Evolutionary conservation across 1,284 basidiomycete species (phyloP).

Genomic region (Cutaneotrichosporon cutaneum): DNA sequence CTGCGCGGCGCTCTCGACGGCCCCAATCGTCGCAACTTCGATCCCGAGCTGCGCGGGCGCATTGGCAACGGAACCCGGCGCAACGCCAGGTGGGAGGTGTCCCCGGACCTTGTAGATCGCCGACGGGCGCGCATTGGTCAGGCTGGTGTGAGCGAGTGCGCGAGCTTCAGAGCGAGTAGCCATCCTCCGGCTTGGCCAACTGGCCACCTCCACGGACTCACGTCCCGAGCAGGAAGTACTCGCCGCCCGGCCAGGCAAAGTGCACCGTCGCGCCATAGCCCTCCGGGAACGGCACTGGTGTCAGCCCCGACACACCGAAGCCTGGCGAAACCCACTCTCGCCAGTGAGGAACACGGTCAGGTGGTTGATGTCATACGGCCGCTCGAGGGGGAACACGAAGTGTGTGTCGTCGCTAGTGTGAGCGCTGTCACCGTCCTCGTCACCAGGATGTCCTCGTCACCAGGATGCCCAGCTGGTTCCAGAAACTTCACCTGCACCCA

Average conservation of each 20-base stretch:
- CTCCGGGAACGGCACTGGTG: constrained; percentile 67
- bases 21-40: constrained; percentile 60
- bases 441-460: neutral
- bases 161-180: no score
- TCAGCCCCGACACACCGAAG: neutral
- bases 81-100: constrained; percentile 51
- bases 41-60: constrained; percentile 56
- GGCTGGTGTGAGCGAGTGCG: constrained; percentile 55
- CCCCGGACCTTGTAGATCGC: constrained; percentile 82
- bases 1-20: constrained; percentile 55
- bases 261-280: constrained; percentile 87
- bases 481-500: neutral
- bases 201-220: constrained; percentile 53
- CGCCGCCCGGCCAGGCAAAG: constrained; percentile 83
- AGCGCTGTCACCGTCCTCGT: neutral
- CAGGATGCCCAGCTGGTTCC: no score
- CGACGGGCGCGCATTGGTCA: constrained; percentile 87
- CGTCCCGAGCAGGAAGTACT: constrained; percentile 85
- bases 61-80: constrained; percentile 32
- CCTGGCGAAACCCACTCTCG: constrained; percentile 66
- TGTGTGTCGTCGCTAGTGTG: constrained; percentile 66
- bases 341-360: constrained; percentile 84
- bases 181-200: no score
- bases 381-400: constrained; percentile 74
- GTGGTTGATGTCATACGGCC: constrained; percentile 79